Evolutionary conservation across 306 rosid species (phyloP).

Genomic region (Echinosophora koreensis): DNA sequence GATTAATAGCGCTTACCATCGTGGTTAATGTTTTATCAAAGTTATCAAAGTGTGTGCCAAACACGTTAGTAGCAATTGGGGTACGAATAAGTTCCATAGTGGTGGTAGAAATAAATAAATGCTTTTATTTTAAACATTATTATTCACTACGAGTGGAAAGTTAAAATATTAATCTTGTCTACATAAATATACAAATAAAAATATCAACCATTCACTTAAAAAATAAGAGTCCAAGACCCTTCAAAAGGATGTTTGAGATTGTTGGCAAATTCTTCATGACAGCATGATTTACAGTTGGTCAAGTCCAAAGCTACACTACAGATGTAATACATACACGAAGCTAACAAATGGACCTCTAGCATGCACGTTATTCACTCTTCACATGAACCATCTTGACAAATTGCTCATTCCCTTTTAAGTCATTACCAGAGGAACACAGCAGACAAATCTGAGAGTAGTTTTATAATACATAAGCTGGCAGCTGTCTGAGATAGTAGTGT

Average conservation of each 20-base stretch:
- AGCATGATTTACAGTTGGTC: conserved; percentile 25
- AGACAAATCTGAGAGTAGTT: conserved; percentile 20
- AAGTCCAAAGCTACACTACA: conserved; percentile 9
- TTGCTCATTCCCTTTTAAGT: not conserved
- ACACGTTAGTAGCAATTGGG: too few relatives aligned
- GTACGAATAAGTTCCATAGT: too few relatives aligned
- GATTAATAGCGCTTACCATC: too few relatives aligned
- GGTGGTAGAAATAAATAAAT: too few relatives aligned
- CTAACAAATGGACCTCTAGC: conserved; percentile 1
- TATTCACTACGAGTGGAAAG: too few relatives aligned
- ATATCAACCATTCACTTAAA: not conserved
- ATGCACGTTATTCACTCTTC: conserved; percentile 26
- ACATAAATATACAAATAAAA: not conserved
- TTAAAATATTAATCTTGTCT: too few relatives aligned
- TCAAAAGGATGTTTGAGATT: too few relatives aligned
- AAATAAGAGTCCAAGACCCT: not conserved
- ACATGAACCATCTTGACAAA: conserved; percentile 19
- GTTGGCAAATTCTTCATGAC: not conserved
- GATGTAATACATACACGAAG: conserved; percentile 29
- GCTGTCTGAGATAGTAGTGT: conserved; percentile 38
- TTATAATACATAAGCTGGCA: conserved; percentile 38
- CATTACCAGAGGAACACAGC: not conserved
- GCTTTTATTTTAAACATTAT: too few relatives aligned
- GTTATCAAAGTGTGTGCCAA: too few relatives aligned
- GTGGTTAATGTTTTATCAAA: too few relatives aligned